phyloP scores from a whole-genome alignment of 202 grass and related monocot species.

The Bolboschoenoplectus hybrid region DNA sequence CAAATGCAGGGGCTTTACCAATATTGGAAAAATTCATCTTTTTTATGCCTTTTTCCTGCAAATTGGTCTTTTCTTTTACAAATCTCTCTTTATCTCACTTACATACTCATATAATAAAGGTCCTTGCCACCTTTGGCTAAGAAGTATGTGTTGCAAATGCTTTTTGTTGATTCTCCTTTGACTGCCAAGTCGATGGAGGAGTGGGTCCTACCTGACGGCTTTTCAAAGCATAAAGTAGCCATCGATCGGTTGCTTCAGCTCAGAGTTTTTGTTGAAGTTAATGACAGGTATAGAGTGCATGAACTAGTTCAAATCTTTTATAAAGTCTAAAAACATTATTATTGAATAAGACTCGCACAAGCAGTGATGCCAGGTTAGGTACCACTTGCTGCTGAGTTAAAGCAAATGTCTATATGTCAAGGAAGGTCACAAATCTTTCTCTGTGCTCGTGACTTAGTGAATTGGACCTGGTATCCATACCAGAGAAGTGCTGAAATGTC shows the following conservation, averaged over 20 bases:
- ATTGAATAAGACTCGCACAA: neutral
- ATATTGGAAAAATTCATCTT: neutral
- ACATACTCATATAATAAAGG: constrained; percentile 37
- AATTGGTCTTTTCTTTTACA: neutral
- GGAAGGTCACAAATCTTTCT: neutral
- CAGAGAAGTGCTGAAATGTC: neutral
- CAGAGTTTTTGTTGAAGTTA: constrained; percentile 74
- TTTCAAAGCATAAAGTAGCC: constrained; percentile 77
- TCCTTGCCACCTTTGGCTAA: constrained; percentile 83
- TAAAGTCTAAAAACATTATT: constrained; percentile 5
- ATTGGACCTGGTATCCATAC: neutral
- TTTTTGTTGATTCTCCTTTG: constrained; percentile 56
- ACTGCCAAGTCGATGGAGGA: constrained; percentile 68
- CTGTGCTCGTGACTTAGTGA: neutral
- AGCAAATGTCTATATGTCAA: neutral
- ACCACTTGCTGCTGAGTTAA: neutral
- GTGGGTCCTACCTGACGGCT: constrained; percentile 76
- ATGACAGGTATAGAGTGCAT: constrained; percentile 52
- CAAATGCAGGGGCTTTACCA: neutral
- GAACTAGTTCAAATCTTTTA: neutral
- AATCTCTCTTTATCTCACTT: neutral
- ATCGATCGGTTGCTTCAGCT: constrained; percentile 88
- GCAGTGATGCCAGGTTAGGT: neutral
- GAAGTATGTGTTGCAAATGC: constrained; percentile 84
- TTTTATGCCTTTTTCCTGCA: neutral